A percentile compares a stretch with the other conserved stretches of the same genome.
Evolutionary conservation across 2,329 filamentous ascomycete genomes (phyloP).

Genomic region (Xylaria sp.): DNA sequence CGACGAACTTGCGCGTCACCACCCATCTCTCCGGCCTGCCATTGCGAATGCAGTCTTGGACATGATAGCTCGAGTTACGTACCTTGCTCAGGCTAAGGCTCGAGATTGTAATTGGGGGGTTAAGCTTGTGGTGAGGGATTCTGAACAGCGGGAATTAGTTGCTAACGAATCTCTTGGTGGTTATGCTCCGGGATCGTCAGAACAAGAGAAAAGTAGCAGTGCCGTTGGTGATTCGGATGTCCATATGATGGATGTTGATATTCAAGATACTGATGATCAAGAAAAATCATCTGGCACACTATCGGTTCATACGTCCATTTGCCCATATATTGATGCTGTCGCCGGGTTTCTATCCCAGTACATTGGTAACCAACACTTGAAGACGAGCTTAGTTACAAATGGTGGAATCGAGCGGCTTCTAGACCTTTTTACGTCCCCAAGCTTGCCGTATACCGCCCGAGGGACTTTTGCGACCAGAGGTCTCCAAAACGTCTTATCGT

Average conservation of each 20-base stretch:
- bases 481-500: slow-evolving; percentile 77
- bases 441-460: slow-evolving; percentile 78
- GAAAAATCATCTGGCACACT: slow-evolving; percentile 36
- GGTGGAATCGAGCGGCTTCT: slow-evolving; percentile 86
- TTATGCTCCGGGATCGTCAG: slow-evolving; percentile 35
- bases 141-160: slow-evolving; percentile 67
- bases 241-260: slow-evolving; percentile 71
- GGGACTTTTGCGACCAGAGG: slow-evolving; percentile 74
- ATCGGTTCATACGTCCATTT: slow-evolving; percentile 55
- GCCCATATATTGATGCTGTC: slow-evolving; percentile 78
- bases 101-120: slow-evolving; percentile 77
- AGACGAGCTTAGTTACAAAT: slow-evolving; percentile 76
- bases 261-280: slow-evolving; percentile 38
- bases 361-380: slow-evolving; percentile 78
- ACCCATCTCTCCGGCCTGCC: slow-evolving; percentile 80
- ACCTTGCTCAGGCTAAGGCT: slow-evolving; percentile 77
- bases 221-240: slow-evolving; percentile 62
- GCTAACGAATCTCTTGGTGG: slow-evolving; percentile 59
- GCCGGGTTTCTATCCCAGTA: slow-evolving; percentile 80
- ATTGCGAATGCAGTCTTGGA: slow-evolving; percentile 88
- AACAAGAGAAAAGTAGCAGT: slow-evolving; percentile 55
- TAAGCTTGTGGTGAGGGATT: slow-evolving; percentile 75
- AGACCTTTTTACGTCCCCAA: slow-evolving; percentile 84
- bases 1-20: slow-evolving; percentile 93
- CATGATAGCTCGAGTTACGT: slow-evolving; percentile 84